A percentile compares a stretch with the other conserved stretches of the same genome.
Evolutionary conservation across 768 basidiomycete genomes (phyloP).

Genomic region (Artomyces pyxidatus): DNA sequence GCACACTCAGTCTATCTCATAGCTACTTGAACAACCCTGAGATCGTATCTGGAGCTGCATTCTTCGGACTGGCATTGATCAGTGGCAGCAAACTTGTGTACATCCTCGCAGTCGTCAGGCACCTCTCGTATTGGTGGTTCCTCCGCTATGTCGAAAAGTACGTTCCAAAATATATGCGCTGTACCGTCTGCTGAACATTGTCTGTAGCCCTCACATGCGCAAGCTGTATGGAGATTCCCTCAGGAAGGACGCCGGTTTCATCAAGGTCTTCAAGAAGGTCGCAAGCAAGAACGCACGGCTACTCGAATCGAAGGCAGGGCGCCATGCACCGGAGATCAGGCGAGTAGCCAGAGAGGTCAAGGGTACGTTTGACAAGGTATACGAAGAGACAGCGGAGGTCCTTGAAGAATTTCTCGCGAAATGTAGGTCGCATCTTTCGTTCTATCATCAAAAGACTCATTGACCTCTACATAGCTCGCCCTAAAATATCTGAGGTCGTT

Average conservation of each 20-base stretch:
- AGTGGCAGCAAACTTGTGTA: slow-evolving; percentile 92
- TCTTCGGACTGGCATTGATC: slow-evolving; percentile 89
- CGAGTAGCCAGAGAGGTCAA: slow-evolving; percentile 86
- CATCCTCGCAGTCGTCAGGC: slow-evolving; percentile 72
- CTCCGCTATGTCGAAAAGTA: slow-evolving; percentile 86
- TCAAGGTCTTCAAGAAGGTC: slow-evolving; percentile 95
- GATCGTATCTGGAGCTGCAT: slow-evolving; percentile 90
- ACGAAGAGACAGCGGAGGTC: slow-evolving; percentile 86
- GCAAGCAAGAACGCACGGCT: slow-evolving; percentile 76
- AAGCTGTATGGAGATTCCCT: slow-evolving; percentile 91
- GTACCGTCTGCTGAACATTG: not conserved
- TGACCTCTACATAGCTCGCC: slow-evolving; percentile 51
- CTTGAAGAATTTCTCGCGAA: slow-evolving; percentile 91
- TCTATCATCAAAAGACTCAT: not conserved
- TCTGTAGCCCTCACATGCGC: slow-evolving; percentile 89
- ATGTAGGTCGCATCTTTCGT: slow-evolving; percentile 45
- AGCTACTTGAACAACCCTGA: slow-evolving; percentile 95
- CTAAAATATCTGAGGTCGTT: slow-evolving; percentile 81
- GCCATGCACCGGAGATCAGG: slow-evolving; percentile 75
- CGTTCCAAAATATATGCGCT: slow-evolving; percentile 22
- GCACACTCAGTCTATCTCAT: not conserved
- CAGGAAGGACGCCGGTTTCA: slow-evolving; percentile 93
- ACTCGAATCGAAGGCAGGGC: slow-evolving; percentile 68
- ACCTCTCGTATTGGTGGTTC: slow-evolving; percentile 96
- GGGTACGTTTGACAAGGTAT: slow-evolving; percentile 93